These are phyloP conservation scores for Ganoderma sinense DNA, from an alignment of 1,284 basidiomycete genomes.

Conservation along the genomic window DNA sequence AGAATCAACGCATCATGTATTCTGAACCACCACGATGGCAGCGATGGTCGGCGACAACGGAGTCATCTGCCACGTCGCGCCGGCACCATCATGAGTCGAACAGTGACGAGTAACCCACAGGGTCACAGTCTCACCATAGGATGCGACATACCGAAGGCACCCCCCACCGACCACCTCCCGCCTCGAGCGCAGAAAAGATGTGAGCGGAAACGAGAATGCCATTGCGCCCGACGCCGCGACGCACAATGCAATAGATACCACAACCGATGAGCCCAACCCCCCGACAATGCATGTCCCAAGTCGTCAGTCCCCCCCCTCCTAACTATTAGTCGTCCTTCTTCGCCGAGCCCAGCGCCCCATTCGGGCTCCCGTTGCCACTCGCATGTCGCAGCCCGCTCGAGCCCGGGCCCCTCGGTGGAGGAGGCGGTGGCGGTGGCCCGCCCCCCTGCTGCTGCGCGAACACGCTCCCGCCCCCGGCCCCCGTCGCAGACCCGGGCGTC, in stretches of 20 bases:
- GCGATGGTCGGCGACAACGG: too few species aligned
- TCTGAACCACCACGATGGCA: too few species aligned
- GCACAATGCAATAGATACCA: not conserved
- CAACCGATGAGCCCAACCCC: not conserved
- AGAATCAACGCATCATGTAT: too few species aligned
- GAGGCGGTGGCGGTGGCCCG: slow-evolving; percentile 36
- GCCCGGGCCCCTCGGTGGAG: too few species aligned
- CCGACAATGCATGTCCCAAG: too few species aligned
- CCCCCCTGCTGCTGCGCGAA: slow-evolving; percentile 36
- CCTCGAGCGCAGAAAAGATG: not conserved
- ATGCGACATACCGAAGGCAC: not conserved
- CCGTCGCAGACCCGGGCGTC: slow-evolving; percentile 42
- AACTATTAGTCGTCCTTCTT: slow-evolving; percentile 54
- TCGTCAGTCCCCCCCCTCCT: not conserved
- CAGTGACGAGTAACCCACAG: not conserved
- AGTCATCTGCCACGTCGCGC: too few species aligned
- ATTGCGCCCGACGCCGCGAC: not conserved
- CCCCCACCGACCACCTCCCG: not conserved
- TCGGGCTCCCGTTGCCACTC: slow-evolving; percentile 28
- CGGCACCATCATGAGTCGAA: too few species aligned
- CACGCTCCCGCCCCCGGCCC: slow-evolving; percentile 14
- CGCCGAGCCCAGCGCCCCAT: slow-evolving; percentile 22
- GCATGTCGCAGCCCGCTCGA: slow-evolving; percentile 29
- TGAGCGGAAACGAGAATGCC: not conserved
- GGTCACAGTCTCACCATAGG: not conserved